Evolutionary conservation across 495 filamentous ascomycete genomes (phyloP).

Genomic region (Pseudoneurospora amorphoporcata): DNA sequence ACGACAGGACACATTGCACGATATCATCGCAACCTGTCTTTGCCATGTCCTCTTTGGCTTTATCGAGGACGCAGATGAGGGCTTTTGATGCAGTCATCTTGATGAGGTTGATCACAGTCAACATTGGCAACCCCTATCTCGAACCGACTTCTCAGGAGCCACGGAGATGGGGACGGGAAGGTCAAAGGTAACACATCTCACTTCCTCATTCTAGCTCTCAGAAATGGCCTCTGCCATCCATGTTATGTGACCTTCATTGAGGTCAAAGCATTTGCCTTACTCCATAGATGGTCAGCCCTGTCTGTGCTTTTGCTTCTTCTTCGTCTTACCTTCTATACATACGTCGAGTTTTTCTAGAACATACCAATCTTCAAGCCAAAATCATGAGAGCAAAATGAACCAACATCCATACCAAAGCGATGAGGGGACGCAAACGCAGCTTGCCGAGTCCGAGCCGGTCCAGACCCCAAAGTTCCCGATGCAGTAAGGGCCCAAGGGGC

Average conservation of each 20-base stretch:
- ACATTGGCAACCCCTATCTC: not conserved
- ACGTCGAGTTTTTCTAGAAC: not conserved
- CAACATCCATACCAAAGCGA: not conserved
- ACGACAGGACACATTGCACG: not conserved
- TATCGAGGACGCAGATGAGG: not conserved
- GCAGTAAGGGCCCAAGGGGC: not conserved
- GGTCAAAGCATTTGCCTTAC: not conserved
- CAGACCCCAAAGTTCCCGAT: not conserved
- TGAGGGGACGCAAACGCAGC: not conserved
- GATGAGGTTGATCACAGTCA: not conserved
- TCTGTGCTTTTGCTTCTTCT: not conserved
- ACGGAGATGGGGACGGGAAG: not conserved
- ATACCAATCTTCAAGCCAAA: not conserved
- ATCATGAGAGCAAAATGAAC: not conserved
- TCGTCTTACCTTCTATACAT: not conserved
- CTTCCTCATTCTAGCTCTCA: not conserved
- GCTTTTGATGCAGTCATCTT: not conserved
- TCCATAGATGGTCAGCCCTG: not conserved
- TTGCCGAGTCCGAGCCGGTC: not conserved
- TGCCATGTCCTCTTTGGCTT: not conserved
- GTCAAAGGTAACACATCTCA: not conserved
- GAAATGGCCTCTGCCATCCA: not conserved
- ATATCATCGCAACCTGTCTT: not conserved
- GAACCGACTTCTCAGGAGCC: not conserved
- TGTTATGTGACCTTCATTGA: not conserved